Evolutionary conservation across 345 rosid genomes (phyloP), one percentile per base, ranked within the genome.

Genomic region (Citrus medica): DNA sequence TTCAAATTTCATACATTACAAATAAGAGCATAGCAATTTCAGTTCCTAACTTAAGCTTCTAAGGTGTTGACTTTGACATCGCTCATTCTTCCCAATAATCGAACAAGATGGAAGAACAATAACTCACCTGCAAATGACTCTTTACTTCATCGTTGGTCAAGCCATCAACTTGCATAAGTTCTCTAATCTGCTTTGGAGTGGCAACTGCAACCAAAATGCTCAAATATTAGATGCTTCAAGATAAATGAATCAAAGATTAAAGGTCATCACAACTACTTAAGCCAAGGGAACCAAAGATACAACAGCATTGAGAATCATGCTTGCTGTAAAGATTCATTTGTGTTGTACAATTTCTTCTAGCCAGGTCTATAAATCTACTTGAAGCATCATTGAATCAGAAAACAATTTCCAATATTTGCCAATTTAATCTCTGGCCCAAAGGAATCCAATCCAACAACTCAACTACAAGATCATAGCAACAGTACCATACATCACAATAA

Each of bases 71-170:
- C 60, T 76, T 53, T 66, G 21, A 30, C 63, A 46, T 77, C 28
- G 46, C 62, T 64, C 79, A 16, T 24, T 64, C 71, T 74, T 62
- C 46, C 22, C 24, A 63, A 58, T 56, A 67, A 78, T 75, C 67
- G 77, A 78, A 51, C 5, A 24, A 65, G 21, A 58, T 27, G 10
- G 35, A 53, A 65, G 55, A 38, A 38, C 37, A 60, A 40, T 51
- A 78, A 83, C 80, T 78, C 69, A 93, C 99, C 86, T 97, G 99
- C 87, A 94, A 83, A 90, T 97, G 99, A 77, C 99, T 94, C 87
- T 97, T 97, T 24, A 97, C 98, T 90, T 97, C 99, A 83, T 94
- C 98, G 56, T 97, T 97, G 35, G 98, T 97, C 83, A 97, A 85
- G 72, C 98, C 97, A 84, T 93, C 92, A 48, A 93, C 98, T 84